Evolutionary conservation across 352 stramenopile species (phyloP), one percentile per base, ranked within the genome.

Genomic region (Phytophthora litchii): DNA sequence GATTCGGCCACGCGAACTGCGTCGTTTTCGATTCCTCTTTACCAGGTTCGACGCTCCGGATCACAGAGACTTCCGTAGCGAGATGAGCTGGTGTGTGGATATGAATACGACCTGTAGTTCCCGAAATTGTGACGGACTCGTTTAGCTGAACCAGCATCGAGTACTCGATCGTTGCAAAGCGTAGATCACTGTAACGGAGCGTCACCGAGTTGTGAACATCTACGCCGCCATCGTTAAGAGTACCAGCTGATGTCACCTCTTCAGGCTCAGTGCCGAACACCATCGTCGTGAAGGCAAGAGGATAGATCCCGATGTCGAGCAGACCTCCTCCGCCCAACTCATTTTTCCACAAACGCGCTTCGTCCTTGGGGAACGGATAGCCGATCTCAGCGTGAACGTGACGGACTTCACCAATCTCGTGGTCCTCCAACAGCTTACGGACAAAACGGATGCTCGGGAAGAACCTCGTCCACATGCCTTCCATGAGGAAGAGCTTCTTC

Each of bases 401-500:
- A 40, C 81, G 83, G 1, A 94, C 71, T 9, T 89, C 67, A 7
- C 84, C 88, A 23, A 96, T 93, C 21, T 54, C 61, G 10, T 76
- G 75, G 2, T 74, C 46, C 4, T 48, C 54, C 17, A 96, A 45
- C n/a, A 92, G 47, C 45, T 89, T 51, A 2, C 82, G 74, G 11
- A 89, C 83, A 43, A 80, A 74, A 21, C 75, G 75, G 14, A 89
- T 71, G 2, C 69, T 77, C 0, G 88, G 88, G 54, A 96, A 96
- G 60, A 94, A 95, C 8, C 88, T 72, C 17, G 88, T 94, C 88
- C 84, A 96, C 78, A 88, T 85, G 14, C 85, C 85, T 67, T 96
- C 86, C 67, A 95, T 74, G 16, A 96, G 60, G 62, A 96, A 94
- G 5, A 92, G 59, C 1, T 87, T 66, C 52, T 90, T 91, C 46